Evolutionary conservation across 2,329 filamentous ascomycete species (phyloP).

Genomic region (Stromatinia cepivora): DNA sequence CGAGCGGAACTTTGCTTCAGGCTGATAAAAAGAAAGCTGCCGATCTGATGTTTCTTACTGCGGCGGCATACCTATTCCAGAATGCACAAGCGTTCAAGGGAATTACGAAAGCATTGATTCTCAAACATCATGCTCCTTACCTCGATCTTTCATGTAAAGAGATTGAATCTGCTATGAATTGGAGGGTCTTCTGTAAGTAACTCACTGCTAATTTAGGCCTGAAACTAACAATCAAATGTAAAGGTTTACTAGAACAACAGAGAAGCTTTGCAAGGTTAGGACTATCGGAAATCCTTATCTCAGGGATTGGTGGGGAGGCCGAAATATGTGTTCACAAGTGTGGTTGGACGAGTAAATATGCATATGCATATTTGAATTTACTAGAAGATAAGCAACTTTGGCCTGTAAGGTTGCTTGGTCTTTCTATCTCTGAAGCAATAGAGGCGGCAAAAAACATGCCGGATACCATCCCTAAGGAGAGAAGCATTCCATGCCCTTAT

Average conservation of each 20-base stretch:
- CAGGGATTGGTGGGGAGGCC: constrained; percentile 22
- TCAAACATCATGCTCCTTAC: constrained; percentile 22
- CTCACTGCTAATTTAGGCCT: background rate
- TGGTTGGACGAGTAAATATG: constrained; percentile 19
- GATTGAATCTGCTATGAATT: constrained; percentile 25
- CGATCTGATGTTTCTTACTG: constrained; percentile 21
- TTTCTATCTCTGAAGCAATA: constrained; percentile 20
- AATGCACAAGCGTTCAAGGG: constrained; percentile 26
- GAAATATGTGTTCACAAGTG: constrained; percentile 23
- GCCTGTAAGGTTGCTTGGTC: constrained; percentile 17
- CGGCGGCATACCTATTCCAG: constrained; percentile 27
- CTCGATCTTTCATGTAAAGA: constrained; percentile 23
- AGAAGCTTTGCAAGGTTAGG: constrained; percentile 24
- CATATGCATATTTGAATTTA: constrained; percentile 25
- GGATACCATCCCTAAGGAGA: constrained; percentile 22
- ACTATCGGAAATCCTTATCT: constrained; percentile 24
- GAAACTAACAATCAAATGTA: constrained; percentile 16
- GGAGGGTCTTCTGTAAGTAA: constrained; percentile 25
- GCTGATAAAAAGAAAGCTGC: background rate
- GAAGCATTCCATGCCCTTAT: constrained; percentile 20
- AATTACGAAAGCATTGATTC: constrained; percentile 24
- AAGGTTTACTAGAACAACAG: constrained; percentile 25
- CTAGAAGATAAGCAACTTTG: constrained; percentile 15
- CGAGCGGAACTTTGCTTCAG: constrained; percentile 23
- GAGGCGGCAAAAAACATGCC: constrained; percentile 23